Conservation (phyloP, 805 yeast species). For the Kazachstania taianensis region DNA sequence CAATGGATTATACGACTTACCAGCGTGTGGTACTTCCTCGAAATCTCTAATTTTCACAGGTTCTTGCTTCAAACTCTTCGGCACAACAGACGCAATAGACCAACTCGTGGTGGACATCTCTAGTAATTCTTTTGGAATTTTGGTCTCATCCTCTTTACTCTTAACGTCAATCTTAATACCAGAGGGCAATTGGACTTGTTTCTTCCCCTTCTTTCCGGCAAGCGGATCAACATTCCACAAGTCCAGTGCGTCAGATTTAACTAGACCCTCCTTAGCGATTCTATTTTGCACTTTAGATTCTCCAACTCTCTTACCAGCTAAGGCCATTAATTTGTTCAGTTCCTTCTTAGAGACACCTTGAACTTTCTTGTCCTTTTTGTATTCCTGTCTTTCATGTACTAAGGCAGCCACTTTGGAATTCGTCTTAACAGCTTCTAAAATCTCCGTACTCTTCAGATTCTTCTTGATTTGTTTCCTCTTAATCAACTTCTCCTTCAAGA, state of each 20-base stretch:
- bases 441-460: constrained; percentile 52
- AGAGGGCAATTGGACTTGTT: constrained; percentile 18
- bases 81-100: constrained; percentile 43
- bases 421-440: constrained; percentile 43
- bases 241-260: constrained; percentile 45
- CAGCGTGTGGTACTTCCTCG: constrained; percentile 59
- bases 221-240: constrained; percentile 48
- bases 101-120: constrained; percentile 35
- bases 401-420: constrained; percentile 72
- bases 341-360: constrained; percentile 61
- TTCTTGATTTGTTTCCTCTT: constrained; percentile 33
- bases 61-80: constrained; percentile 41
- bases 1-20: constrained; percentile 85
- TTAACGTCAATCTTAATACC: constrained; percentile 21
- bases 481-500: constrained; percentile 32
- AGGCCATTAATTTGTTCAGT: constrained; percentile 52
- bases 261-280: constrained; percentile 49
- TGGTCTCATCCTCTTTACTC: constrained; percentile 16
- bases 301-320: constrained; percentile 65
- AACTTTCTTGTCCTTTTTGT: constrained; percentile 32
- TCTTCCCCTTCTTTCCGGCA: constrained; percentile 7
- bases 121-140: constrained; percentile 33
- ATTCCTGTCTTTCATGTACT: constrained; percentile 26
- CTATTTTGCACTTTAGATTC: constrained; percentile 41
- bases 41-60: constrained; percentile 47